Conservation (phyloP, 345 rosid genomes). For the Psidium guajava region DNA sequence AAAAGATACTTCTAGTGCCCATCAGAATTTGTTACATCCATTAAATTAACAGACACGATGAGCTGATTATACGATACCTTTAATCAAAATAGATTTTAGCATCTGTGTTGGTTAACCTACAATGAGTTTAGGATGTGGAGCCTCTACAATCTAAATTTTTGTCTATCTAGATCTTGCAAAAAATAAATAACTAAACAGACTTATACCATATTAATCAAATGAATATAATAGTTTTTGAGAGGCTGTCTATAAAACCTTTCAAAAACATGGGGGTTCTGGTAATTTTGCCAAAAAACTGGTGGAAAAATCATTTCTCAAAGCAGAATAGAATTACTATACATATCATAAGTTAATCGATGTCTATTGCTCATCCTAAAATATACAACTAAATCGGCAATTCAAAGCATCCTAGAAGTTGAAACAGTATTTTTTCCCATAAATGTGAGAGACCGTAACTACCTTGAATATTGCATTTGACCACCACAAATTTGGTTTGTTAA, state of each 20-base stretch:
- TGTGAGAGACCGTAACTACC: not conserved
- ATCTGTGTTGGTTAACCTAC: not conserved
- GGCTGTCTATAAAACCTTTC: not conserved
- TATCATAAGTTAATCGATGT: not conserved
- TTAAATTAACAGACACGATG: not conserved
- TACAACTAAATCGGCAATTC: not conserved
- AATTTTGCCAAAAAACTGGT: not conserved
- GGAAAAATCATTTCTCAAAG: not conserved
- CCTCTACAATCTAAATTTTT: not conserved
- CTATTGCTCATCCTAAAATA: not conserved
- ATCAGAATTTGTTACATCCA: not conserved
- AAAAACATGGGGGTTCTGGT: not conserved
- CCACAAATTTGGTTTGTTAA: not conserved
- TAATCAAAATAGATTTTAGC: not conserved
- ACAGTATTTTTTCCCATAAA: not conserved
- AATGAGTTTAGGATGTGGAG: not conserved
- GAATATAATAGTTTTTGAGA: not conserved
- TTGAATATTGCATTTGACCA: not conserved
- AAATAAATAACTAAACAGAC: not conserved
- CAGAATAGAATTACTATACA: not conserved
- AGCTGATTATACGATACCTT: not conserved
- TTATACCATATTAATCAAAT: not conserved
- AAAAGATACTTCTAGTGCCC: not conserved
- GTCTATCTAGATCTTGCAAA: not conserved
- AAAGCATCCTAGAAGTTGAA: not conserved